Base-by-base conservation (phyloP, 225 moss, liverwort and hornwort species). In the Bryoerythrophyllum caledonicum region DNA sequence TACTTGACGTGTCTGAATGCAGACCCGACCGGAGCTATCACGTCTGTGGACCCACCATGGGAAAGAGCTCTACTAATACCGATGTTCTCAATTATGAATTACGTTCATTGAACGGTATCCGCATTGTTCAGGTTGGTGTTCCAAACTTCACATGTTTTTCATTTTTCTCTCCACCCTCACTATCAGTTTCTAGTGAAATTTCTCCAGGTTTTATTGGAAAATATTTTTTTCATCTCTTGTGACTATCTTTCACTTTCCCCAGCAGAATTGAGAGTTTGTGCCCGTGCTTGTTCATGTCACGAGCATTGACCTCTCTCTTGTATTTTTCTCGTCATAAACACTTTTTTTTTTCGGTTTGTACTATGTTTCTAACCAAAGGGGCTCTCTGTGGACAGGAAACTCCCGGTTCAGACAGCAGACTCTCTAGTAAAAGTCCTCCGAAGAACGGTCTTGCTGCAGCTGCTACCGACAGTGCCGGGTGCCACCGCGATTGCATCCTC, bases 11-110 rank as follows among this genome's bases (percentile, higher is more conserved):
- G 56, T 68, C 63, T 38, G 54, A 67, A 55, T 74, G 64, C 85
- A 99, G 99, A 79, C 91, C 95, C 35, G 93, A 93, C 46, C 88
- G 87, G 70, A 99, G 93, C 79, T 95, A 95, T 77, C 89, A 83
- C 56, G 88, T 99, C 27, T 95, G 95, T 84, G 99, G 93, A 44
- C 99, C 99, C 49, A 91, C 84, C 23, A 81, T 82, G n/a, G 84
- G 81, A 34, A 93, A 92, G 76, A 76, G 78, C 60, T 74, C 84
- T 64, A 61, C 88, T 62, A 80, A 48, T 57, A 83, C 86, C 53
- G 90, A 87, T 76, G 76, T 82, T 43, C 82, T 82, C 41, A 83
- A 70, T 12, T 95, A 90, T 58, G 93, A 88, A 67, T 60, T 88
- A 17, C 84, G 87, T 55, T 77, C 85, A 25, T 67, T 93, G 70